These are phyloP conservation scores for Gracilaria gracilis DNA, from an alignment of 23 red algal genomes.

Conservation along the genomic window DNA sequence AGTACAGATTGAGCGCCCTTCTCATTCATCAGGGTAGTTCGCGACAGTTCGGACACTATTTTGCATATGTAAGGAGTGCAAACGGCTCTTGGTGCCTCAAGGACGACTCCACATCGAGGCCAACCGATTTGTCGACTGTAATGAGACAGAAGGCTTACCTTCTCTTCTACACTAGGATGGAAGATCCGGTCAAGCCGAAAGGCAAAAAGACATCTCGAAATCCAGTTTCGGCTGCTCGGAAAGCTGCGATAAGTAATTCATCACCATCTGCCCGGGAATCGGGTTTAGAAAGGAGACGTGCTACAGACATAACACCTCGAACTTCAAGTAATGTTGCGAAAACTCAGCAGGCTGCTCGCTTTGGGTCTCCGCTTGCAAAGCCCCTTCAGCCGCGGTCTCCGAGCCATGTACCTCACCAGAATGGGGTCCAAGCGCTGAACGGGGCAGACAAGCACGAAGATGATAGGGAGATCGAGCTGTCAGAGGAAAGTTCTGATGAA, in stretches of 20 bases:
- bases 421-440: not conserved
- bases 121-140: conserved; percentile 46
- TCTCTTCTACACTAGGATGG: conserved; percentile 82
- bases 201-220: not conserved
- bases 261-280: not conserved
- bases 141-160: conserved; percentile 86
- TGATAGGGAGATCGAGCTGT: not conserved
- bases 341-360: not conserved
- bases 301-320: not conserved
- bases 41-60: conserved; percentile 65
- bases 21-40: conserved; percentile 74
- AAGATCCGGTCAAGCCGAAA: not conserved
- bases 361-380: not conserved
- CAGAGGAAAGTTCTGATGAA: conserved; percentile 32
- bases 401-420: not conserved
- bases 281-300: not conserved
- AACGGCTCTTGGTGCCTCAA: conserved; percentile 85
- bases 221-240: not conserved
- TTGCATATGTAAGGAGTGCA: conserved; percentile 50
- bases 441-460: not conserved
- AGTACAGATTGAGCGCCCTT: conserved; percentile 62
- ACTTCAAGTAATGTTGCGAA: not conserved
- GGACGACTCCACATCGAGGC: conserved; percentile 70
- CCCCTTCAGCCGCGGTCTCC: not conserved
- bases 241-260: too few species aligned